Conservation (phyloP, 805 yeast species). For the Ogataea nonfermentans region DNA sequence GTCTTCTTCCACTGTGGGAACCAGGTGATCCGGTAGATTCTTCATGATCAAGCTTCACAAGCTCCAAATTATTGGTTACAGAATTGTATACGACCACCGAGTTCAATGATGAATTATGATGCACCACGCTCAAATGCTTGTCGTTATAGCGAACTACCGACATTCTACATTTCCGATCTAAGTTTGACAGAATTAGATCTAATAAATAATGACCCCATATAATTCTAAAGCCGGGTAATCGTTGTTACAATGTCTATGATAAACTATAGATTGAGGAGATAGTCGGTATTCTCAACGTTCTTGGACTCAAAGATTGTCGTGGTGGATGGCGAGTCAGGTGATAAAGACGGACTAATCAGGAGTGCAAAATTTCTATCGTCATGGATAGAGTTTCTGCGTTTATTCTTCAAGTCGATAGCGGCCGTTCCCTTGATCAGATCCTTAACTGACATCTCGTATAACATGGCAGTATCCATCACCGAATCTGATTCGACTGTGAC, state of each 20-base stretch:
- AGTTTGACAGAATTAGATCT: too few relatives aligned
- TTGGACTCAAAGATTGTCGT: constrained; percentile 5
- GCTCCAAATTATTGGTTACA: constrained; percentile 27
- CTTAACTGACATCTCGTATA: constrained; percentile 9
- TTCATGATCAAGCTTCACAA: constrained; percentile 21
- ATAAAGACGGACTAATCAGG: not conserved
- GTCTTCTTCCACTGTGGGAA: constrained; percentile 7
- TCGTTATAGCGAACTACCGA: constrained; percentile 21
- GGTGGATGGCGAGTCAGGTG: constrained; percentile 3
- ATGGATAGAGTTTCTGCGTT: too few relatives aligned
- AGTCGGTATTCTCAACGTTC: constrained; percentile 16
- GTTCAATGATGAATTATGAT: constrained; percentile 25
- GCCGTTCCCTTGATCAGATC: constrained; percentile 4
- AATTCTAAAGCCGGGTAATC: constrained; percentile 4
- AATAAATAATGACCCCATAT: not conserved
- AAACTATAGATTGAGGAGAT: constrained; percentile 11
- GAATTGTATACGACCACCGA: constrained; percentile 32
- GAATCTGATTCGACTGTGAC: not conserved
- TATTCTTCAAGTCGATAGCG: too few relatives aligned
- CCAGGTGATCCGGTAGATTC: not conserved
- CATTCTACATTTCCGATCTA: constrained; percentile 10
- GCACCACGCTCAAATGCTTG: constrained; percentile 18
- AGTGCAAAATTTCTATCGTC: too few relatives aligned
- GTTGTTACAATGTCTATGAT: constrained; percentile 1
- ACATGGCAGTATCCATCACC: constrained; percentile 12